These are phyloP conservation scores for Euphorbia schlechtendalii DNA, from an alignment of 441 rosid species.

Conservation along the genomic window DNA sequence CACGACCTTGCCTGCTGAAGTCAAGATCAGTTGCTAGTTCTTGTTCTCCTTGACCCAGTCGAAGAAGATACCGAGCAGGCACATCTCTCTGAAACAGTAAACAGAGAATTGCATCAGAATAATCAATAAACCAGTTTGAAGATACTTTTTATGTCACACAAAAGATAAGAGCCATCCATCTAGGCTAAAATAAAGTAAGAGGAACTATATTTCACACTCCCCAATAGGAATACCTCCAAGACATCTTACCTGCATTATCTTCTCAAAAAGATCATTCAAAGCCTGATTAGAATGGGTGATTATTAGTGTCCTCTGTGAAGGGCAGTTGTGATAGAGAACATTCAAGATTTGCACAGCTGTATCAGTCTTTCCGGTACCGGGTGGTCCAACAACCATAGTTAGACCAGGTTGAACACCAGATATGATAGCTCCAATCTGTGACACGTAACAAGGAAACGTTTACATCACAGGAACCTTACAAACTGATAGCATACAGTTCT, in stretches of 20 bases:
- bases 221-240: slow-evolving; percentile 4
- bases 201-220: not conserved
- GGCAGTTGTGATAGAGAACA: slow-evolving; percentile 94
- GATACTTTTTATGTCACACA: not conserved
- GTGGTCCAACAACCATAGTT: slow-evolving; percentile 99
- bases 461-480: not conserved
- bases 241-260: slow-evolving; percentile 85
- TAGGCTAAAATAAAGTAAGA: not conserved
- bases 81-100: slow-evolving; percentile 80
- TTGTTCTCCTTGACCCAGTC: slow-evolving; percentile 99
- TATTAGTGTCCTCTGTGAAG: slow-evolving; percentile 93
- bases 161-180: not conserved
- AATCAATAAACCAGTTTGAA: slow-evolving; percentile 7
- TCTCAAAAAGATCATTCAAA: slow-evolving; percentile 95
- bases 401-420: slow-evolving; percentile 98
- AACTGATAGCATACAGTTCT: not conserved
- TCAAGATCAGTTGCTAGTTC: slow-evolving; percentile 98
- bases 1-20: slow-evolving; percentile 99
- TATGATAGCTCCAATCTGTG: slow-evolving; percentile 89
- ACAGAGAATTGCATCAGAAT: slow-evolving; percentile 15
- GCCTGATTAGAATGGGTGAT: slow-evolving; percentile 99
- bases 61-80: slow-evolving; percentile 97
- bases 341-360: slow-evolving; percentile 97
- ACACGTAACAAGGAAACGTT: slow-evolving; percentile 10
- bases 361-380: slow-evolving; percentile 99